These are phyloP conservation scores for Macaranga tanarius DNA, from an alignment of 441 rosid species.

Conservation along the genomic window DNA sequence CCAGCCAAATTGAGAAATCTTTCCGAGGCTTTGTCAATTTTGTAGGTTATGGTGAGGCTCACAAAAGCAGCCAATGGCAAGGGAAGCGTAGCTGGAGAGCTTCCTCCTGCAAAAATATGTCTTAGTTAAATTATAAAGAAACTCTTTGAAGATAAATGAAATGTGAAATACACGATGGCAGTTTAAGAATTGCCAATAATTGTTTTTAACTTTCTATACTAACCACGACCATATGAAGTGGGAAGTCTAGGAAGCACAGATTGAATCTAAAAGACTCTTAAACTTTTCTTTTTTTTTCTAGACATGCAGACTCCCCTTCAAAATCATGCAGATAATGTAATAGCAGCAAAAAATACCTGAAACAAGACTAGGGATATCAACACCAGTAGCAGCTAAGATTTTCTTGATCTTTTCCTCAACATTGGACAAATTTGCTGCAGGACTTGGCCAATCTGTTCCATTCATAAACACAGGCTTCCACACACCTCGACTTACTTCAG, in stretches of 20 bases:
- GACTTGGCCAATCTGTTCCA: conserved; percentile 99
- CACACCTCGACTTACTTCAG: conserved; percentile 95
- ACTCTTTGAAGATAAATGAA: neutral
- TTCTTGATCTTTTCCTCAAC: conserved; percentile 94
- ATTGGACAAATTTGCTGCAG: conserved; percentile 78
- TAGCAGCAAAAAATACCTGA: conserved; percentile 44
- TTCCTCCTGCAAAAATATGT: conserved; percentile 61
- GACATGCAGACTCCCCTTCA: neutral
- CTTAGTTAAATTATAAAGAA: conserved; percentile 27
- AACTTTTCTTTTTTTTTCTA: neutral
- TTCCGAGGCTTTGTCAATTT: conserved; percentile 86
- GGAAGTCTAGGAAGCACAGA: neutral
- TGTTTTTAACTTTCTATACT: neutral
- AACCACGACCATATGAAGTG: neutral
- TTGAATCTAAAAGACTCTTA: neutral
- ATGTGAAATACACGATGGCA: neutral
- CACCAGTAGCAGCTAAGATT: conserved; percentile 89
- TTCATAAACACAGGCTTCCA: conserved; percentile 98
- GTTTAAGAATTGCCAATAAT: neutral
- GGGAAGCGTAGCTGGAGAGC: conserved; percentile 88
- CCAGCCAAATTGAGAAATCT: conserved; percentile 78
- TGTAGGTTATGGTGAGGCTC: conserved; percentile 96
- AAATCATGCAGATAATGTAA: conserved; percentile 4
- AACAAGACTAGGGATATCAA: conserved; percentile 83
- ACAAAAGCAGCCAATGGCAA: conserved; percentile 92